phyloP scores from a whole-genome alignment of 176 grass and related monocot genomes.

The Secale cereale region DNA sequence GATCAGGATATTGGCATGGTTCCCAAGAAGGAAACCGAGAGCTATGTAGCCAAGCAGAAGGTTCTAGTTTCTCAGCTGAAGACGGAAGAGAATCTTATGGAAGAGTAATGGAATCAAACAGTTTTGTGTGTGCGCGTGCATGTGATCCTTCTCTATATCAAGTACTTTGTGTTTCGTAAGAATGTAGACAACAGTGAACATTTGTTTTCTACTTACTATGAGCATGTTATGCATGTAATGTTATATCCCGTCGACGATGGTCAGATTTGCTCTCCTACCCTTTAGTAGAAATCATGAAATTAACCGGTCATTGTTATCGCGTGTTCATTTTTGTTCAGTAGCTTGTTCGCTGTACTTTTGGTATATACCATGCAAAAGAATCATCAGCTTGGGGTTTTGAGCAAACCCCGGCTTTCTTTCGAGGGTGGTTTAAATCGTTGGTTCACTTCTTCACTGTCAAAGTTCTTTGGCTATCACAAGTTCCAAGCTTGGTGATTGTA shows the following conservation, averaged over 20 bases:
- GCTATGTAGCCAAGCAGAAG: not conserved
- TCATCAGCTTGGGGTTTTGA: not conserved
- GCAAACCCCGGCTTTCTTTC: not conserved
- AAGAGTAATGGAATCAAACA: not conserved
- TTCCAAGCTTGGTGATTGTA: not conserved
- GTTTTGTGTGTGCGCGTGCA: not conserved
- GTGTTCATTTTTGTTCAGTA: not conserved
- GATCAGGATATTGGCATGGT: constrained; percentile 57
- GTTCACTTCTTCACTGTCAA: not conserved
- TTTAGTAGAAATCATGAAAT: not conserved
- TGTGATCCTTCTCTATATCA: not conserved
- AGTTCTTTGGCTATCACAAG: not conserved
- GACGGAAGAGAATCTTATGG: constrained; percentile 16
- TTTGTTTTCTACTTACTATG: not conserved
- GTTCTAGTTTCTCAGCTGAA: not conserved
- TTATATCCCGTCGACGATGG: not conserved
- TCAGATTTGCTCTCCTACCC: not conserved
- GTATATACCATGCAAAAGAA: not conserved
- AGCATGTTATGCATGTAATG: not conserved
- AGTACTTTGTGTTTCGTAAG: not conserved
- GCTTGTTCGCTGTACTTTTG: not conserved
- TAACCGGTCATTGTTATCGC: not conserved
- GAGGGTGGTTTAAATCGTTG: not conserved
- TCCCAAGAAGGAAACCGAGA: not conserved
- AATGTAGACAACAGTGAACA: not conserved